phyloP scores from a whole-genome alignment of 176 grass and related monocot genomes.

The Musa troglodytarum region DNA sequence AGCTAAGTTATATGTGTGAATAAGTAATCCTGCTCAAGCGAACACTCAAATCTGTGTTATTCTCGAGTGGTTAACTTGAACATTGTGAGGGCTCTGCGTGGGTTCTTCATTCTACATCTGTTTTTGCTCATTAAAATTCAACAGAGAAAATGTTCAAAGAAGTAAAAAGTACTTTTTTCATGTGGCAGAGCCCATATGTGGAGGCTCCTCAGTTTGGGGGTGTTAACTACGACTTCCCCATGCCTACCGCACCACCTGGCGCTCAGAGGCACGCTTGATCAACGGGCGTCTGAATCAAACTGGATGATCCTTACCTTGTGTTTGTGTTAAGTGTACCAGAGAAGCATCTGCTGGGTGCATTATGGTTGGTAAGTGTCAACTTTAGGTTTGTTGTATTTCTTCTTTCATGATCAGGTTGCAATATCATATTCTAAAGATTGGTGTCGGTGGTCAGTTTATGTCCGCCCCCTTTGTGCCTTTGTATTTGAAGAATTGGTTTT shows the following conservation, averaged over 20 bases:
- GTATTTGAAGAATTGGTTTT: constrained; percentile 1
- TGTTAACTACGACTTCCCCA: constrained; percentile 56
- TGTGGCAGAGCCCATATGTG: constrained; percentile 85
- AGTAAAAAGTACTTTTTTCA: constrained; percentile 5
- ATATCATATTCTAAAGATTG: not conserved
- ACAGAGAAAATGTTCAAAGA: not conserved
- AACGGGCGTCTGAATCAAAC: not conserved
- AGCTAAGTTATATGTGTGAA: not conserved
- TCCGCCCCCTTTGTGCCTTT: constrained; percentile 1
- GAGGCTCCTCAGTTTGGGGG: constrained; percentile 64
- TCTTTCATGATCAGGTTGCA: not conserved
- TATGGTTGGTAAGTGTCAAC: constrained; percentile 4
- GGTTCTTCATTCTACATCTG: not conserved
- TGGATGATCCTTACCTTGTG: not conserved
- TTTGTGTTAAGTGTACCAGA: not conserved
- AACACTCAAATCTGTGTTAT: not conserved
- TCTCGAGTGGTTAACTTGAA: not conserved
- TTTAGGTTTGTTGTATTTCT: not conserved
- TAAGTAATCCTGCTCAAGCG: not conserved
- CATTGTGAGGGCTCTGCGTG: not conserved
- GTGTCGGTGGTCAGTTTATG: not conserved
- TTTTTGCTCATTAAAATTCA: constrained; percentile 4
- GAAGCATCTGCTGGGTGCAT: not conserved
- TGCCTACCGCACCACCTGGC: constrained; percentile 81
- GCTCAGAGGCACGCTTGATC: constrained; percentile 51